phyloP scores from a whole-genome alignment of 139 green algal genomes.

The Chlorella sorokiniana region DNA sequence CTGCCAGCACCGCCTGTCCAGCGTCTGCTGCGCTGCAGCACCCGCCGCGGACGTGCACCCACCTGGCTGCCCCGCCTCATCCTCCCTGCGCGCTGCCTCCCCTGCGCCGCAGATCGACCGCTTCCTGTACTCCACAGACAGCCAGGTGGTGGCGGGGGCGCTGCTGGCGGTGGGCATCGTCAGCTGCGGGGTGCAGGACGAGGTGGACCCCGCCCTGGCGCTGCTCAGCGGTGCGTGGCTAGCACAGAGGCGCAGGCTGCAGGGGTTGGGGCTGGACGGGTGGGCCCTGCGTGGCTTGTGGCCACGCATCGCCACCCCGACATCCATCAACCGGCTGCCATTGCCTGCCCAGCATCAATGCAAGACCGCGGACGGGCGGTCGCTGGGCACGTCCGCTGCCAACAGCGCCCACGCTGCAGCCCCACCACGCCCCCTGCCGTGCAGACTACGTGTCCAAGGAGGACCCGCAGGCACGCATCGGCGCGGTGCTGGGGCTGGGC shows the following conservation, averaged over 20 bases:
- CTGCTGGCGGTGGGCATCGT: slow-evolving; percentile 94
- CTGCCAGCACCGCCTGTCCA: too few species aligned
- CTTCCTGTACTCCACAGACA: slow-evolving; percentile 95
- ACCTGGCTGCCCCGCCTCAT: background rate
- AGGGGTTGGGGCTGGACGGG: background rate
- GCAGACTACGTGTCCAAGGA: slow-evolving; percentile 84
- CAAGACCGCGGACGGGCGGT: too few species aligned
- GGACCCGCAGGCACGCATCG: slow-evolving; percentile 68
- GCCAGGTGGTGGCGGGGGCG: slow-evolving; percentile 79
- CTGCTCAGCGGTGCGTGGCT: slow-evolving; percentile 70
- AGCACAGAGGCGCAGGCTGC: background rate
- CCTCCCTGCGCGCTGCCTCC: background rate
- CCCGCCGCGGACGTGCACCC: too few species aligned
- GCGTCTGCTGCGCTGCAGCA: too few species aligned
- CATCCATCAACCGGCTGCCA: too few species aligned
- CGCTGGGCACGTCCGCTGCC: too few species aligned
- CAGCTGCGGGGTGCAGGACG: slow-evolving; percentile 86
- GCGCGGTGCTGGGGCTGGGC: slow-evolving; percentile 94
- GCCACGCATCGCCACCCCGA: too few species aligned
- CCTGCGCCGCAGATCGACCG: slow-evolving; percentile 86
- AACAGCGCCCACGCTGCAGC: too few species aligned
- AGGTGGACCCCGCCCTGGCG: slow-evolving; percentile 96
- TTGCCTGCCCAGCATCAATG: too few species aligned
- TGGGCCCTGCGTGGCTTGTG: too few species aligned
- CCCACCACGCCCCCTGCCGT: background rate